A percentile compares a stretch with the other conserved stretches of the same genome.
Evolutionary conservation across 192 early-diverging fungal species (phyloP).

Genomic region (Coemansia sp.): DNA sequence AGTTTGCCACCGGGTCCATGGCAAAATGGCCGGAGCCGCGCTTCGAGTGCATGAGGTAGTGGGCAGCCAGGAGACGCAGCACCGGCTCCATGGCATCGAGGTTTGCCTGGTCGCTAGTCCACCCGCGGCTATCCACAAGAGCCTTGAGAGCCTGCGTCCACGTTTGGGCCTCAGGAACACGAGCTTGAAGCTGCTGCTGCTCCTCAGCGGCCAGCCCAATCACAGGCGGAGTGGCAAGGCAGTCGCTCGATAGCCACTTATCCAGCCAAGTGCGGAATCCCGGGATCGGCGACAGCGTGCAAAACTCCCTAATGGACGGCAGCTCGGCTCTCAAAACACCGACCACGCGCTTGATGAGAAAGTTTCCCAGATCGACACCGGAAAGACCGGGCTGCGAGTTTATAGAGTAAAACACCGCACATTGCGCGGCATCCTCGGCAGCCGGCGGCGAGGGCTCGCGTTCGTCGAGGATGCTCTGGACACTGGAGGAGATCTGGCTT

Average conservation of each 20-base stretch:
- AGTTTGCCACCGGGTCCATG: slow-evolving; percentile 92
- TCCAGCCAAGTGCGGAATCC: slow-evolving; percentile 80
- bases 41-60: slow-evolving; percentile 40
- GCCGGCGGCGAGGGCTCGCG: slow-evolving; percentile 36
- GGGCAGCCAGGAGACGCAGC: slow-evolving; percentile 31
- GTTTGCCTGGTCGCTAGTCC: slow-evolving; percentile 29
- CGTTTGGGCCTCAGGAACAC: slow-evolving; percentile 19
- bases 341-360: slow-evolving; percentile 86
- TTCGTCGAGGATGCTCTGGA: slow-evolving; percentile 66
- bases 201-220: slow-evolving; percentile 8
- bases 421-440: slow-evolving; percentile 48
- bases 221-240: slow-evolving; percentile 11
- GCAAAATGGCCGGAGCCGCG: slow-evolving; percentile 52
- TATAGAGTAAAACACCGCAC: slow-evolving; percentile 94
- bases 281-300: slow-evolving; percentile 89
- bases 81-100: slow-evolving; percentile 43
- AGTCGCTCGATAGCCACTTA: slow-evolving; percentile 37
- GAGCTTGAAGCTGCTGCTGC: slow-evolving; percentile 2
- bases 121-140: slow-evolving; percentile 38
- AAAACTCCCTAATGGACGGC: slow-evolving; percentile 73
- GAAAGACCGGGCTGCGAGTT: slow-evolving; percentile 81
- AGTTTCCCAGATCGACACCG: slow-evolving; percentile 89
- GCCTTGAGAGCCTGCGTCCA: slow-evolving; percentile 42
- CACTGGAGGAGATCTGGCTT: slow-evolving; percentile 57
- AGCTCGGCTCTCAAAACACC: slow-evolving; percentile 66